Evolutionary conservation across 768 basidiomycete species (phyloP).

Genomic region (Coprinopsis marcescibilis): DNA sequence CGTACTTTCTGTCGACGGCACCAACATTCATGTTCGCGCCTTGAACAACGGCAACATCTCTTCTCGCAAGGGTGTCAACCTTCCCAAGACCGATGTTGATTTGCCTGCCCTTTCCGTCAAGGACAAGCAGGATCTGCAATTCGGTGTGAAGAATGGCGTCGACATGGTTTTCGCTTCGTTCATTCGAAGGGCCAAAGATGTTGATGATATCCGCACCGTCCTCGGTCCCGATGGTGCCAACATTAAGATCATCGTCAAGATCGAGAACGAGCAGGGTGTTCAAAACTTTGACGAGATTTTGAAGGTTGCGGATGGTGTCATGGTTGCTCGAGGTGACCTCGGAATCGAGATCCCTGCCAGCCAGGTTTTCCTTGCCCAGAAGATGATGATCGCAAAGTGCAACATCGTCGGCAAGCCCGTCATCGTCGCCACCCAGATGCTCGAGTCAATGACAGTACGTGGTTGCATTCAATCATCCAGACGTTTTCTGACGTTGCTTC

Average conservation of each 20-base stretch:
- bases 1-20: constrained; percentile 82
- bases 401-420: constrained; percentile 97
- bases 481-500: constrained; percentile 6
- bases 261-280: constrained; percentile 99
- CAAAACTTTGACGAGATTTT: constrained; percentile 99
- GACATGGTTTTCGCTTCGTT: constrained; percentile 99
- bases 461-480: not conserved
- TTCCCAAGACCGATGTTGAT: constrained; percentile 97
- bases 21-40: constrained; percentile 76
- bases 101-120: constrained; percentile 96
- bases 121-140: constrained; percentile 92
- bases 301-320: constrained; percentile 93
- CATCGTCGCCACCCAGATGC: constrained; percentile 99
- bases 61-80: constrained; percentile 98
- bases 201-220: constrained; percentile 86
- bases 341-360: constrained; percentile 99
- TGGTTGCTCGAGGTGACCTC: constrained; percentile 99
- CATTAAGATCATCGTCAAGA: constrained; percentile 99
- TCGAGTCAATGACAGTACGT: constrained; percentile 94
- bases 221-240: constrained; percentile 91
- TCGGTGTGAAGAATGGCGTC: constrained; percentile 95
- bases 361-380: constrained; percentile 98
- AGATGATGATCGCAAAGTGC: constrained; percentile 99
- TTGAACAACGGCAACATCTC: constrained; percentile 90
- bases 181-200: constrained; percentile 93